Evolutionary conservation across 2,329 filamentous ascomycete genomes (phyloP).

Genomic region (Pseudopithomyces chartarum): DNA sequence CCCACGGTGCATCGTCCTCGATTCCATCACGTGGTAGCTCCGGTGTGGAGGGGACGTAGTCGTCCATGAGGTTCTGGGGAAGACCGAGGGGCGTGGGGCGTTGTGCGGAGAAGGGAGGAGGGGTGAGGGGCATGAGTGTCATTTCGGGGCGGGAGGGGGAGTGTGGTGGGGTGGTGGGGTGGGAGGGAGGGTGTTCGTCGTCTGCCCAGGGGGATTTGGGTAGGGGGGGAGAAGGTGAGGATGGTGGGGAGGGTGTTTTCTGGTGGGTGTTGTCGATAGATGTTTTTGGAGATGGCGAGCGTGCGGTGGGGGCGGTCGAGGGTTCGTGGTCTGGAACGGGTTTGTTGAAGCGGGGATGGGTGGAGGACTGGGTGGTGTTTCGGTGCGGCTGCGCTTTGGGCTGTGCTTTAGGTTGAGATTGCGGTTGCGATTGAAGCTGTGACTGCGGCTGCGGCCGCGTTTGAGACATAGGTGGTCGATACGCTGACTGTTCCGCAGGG

Average conservation of each 20-base stretch:
- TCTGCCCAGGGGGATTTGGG: neutral
- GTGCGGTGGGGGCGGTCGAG: too few relatives aligned
- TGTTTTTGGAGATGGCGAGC: neutral
- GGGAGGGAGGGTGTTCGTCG: neutral
- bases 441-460: constrained; percentile 36
- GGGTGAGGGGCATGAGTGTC: constrained; percentile 40
- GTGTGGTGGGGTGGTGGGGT: constrained; percentile 9
- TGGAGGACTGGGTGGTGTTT: too few relatives aligned
- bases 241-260: neutral
- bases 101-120: constrained; percentile 19
- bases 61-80: constrained; percentile 42
- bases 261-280: neutral
- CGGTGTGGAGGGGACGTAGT: constrained; percentile 36
- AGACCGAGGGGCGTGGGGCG: constrained; percentile 27
- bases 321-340: too few relatives aligned
- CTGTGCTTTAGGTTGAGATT: too few relatives aligned
- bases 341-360: too few relatives aligned
- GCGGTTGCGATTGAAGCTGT: too few relatives aligned
- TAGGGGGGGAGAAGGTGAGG: neutral
- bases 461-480: constrained; percentile 32
- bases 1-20: constrained; percentile 42
- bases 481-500: constrained; percentile 37
- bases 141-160: constrained; percentile 31
- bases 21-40: constrained; percentile 23
- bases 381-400: too few relatives aligned